Percentiles rank a stretch among this genome's conserved stretches.
Conservation (phyloP, 176 grass and related monocot genomes). For the Secale cereale region DNA sequence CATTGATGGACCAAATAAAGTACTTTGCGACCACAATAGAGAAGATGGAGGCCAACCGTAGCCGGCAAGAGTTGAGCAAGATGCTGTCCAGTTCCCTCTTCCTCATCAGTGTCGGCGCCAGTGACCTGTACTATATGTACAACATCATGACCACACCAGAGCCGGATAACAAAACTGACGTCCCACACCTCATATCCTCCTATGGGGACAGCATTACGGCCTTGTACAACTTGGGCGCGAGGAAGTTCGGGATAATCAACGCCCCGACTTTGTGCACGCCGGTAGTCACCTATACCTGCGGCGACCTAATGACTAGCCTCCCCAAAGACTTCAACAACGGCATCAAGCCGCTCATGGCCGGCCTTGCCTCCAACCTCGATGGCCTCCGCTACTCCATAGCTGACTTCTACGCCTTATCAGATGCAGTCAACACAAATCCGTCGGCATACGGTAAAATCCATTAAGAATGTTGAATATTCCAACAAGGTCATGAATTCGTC, state of each 20-base stretch:
- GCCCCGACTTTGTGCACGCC: slow-evolving; percentile 10
- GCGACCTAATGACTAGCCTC: background rate
- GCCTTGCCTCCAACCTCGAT: background rate
- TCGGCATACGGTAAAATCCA: background rate
- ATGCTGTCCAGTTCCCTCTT: slow-evolving; percentile 17
- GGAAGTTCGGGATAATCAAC: slow-evolving; percentile 23
- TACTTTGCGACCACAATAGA: background rate
- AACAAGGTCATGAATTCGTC: background rate
- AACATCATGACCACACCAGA: background rate
- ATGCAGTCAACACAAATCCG: background rate
- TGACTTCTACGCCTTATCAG: slow-evolving; percentile 3
- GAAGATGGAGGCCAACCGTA: background rate
- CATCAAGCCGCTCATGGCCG: background rate
- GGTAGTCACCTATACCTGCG: background rate
- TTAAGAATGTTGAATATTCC: background rate
- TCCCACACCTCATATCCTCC: background rate
- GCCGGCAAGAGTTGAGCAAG: background rate
- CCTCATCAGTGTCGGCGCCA: background rate
- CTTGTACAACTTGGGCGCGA: slow-evolving; percentile 27
- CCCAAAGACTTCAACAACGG: slow-evolving; percentile 16
- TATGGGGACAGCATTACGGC: background rate
- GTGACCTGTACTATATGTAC: background rate
- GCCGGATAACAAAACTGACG: background rate
- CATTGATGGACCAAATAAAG: background rate
- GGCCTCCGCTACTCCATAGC: slow-evolving; percentile 14